These are phyloP conservation scores for Penicillium sp. DNA, from an alignment of 2,329 filamentous ascomycete species.

Conservation along the genomic window DNA sequence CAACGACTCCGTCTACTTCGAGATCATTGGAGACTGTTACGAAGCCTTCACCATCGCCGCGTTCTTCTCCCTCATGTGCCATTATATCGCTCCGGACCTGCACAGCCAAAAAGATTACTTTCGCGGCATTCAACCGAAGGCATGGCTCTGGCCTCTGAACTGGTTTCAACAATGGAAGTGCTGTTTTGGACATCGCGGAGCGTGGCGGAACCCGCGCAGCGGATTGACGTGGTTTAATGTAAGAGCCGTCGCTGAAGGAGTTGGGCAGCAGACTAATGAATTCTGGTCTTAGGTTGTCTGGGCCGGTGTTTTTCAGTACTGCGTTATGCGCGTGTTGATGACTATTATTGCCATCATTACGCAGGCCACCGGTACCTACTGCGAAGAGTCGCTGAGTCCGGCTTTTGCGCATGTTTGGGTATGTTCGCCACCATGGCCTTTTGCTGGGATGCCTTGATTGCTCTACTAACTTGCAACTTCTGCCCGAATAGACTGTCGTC, in stretches of 20 bases:
- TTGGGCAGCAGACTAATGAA: slow-evolving; percentile 5
- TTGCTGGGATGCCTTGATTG: background rate
- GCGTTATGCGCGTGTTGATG: slow-evolving; percentile 74
- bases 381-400: slow-evolving; percentile 72
- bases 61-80: slow-evolving; percentile 58
- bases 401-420: slow-evolving; percentile 85
- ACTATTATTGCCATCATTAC: slow-evolving; percentile 73
- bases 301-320: slow-evolving; percentile 82
- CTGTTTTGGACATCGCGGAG: slow-evolving; percentile 64
- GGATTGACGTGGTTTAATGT: slow-evolving; percentile 73
- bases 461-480: slow-evolving; percentile 4
- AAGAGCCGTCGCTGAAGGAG: slow-evolving; percentile 5
- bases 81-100: slow-evolving; percentile 56
- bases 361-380: slow-evolving; percentile 68
- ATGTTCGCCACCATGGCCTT: slow-evolving; percentile 7
- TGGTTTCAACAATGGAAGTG: slow-evolving; percentile 68
- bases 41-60: slow-evolving; percentile 82
- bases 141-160: slow-evolving; percentile 70
- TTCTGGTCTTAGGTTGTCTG: slow-evolving; percentile 53
- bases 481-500: slow-evolving; percentile 53
- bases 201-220: slow-evolving; percentile 68
- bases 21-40: slow-evolving; percentile 77
- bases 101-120: slow-evolving; percentile 81
- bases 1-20: slow-evolving; percentile 73
- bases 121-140: slow-evolving; percentile 61